Evolutionary conservation across 768 basidiomycete species (phyloP).

Genomic region (Punctularia strigosozonata): DNA sequence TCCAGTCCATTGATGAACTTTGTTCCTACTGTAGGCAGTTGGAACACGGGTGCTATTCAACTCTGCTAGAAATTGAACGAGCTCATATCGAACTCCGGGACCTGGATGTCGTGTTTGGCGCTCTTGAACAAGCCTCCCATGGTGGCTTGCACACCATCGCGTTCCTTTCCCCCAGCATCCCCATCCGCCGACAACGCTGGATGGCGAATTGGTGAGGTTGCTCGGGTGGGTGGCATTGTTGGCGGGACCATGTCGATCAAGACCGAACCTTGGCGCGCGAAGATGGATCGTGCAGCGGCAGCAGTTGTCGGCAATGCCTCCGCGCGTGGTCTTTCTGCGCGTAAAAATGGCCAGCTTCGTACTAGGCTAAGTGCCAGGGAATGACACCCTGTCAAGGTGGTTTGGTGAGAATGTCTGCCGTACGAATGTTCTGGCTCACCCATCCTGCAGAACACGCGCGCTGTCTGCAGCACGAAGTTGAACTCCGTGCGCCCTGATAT

Average conservation of each 20-base stretch:
- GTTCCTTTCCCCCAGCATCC: constrained; percentile 43
- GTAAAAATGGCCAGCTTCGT: constrained; percentile 82
- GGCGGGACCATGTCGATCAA: constrained; percentile 83
- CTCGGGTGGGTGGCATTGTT: constrained; percentile 45
- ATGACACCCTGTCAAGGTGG: constrained; percentile 62
- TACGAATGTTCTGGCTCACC: no score
- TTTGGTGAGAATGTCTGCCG: not conserved
- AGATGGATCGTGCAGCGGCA: constrained; percentile 29
- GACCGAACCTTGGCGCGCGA: constrained; percentile 52
- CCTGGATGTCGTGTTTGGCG: constrained; percentile 79
- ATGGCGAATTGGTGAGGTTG: constrained; percentile 33
- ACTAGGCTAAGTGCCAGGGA: constrained; percentile 84
- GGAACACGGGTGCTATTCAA: not conserved
- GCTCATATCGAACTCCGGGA: constrained; percentile 83
- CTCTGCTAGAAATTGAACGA: constrained; percentile 42
- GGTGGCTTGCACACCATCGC: constrained; percentile 52
- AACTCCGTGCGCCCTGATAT: constrained; percentile 84
- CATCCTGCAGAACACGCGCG: constrained; percentile 89
- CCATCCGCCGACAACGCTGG: constrained; percentile 13
- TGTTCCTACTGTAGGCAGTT: no score
- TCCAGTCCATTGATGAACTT: no score
- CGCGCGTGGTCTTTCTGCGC: constrained; percentile 10
- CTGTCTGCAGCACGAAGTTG: constrained; percentile 91
- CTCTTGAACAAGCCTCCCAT: constrained; percentile 81
- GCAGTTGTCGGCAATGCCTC: constrained; percentile 29